Conservation (phyloP, 2,329 filamentous ascomycete species). For the Colletotrichum shisoi region DNA sequence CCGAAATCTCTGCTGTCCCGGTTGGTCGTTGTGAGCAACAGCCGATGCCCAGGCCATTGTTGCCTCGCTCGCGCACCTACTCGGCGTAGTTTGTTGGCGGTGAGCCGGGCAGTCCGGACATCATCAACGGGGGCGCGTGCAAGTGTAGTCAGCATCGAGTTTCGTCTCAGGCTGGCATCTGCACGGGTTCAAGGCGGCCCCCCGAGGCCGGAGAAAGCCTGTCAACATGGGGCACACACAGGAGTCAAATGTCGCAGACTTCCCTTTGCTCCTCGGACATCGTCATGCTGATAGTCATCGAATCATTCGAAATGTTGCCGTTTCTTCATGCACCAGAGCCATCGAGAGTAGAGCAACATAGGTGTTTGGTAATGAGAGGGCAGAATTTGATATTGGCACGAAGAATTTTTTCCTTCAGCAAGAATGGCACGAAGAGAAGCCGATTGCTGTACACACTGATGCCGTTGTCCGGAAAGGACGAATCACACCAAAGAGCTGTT, state of each 20-base stretch:
- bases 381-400: constrained; percentile 62
- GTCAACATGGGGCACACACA: neutral
- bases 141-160: constrained; percentile 9
- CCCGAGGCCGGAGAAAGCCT: neutral
- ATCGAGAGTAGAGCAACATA: constrained; percentile 45
- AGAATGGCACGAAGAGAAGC: constrained; percentile 59
- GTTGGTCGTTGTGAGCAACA: constrained; percentile 6
- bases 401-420: constrained; percentile 64
- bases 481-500: neutral
- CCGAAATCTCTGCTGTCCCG: constrained; percentile 23
- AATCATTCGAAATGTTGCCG: constrained; percentile 52
- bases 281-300: neutral
- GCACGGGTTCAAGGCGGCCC: neutral
- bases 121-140: constrained; percentile 10
- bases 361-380: constrained; percentile 68
- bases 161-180: constrained; percentile 17
- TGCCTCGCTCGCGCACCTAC: neutral
- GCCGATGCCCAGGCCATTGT: constrained; percentile 19
- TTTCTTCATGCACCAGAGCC: constrained; percentile 63
- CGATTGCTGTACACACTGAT: constrained; percentile 69
- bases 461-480: constrained; percentile 48
- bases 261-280: neutral
- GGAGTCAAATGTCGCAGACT: too few relatives aligned
- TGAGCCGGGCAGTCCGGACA: constrained; percentile 31
- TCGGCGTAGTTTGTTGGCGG: constrained; percentile 19